These are phyloP conservation scores for Tricholoma furcatifolium DNA, from an alignment of 768 basidiomycete genomes.

Conservation along the genomic window DNA sequence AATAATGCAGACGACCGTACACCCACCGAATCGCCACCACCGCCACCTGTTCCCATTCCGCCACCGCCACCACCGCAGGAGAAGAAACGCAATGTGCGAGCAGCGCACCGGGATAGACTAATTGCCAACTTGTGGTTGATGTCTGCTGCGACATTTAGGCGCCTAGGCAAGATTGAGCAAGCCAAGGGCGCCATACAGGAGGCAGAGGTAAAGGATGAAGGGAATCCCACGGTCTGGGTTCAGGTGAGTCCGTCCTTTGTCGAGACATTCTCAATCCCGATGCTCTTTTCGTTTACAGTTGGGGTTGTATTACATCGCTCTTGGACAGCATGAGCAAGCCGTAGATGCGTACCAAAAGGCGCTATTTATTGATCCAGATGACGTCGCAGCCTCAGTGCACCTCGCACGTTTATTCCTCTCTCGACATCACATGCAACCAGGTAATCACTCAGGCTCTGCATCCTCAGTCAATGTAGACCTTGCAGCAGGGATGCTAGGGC, in stretches of 20 bases:
- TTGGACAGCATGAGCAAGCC: conserved; percentile 59
- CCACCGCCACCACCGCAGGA: conserved; percentile 30
- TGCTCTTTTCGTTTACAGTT: conserved; percentile 42
- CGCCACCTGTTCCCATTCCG: conserved; percentile 46
- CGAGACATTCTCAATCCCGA: neutral
- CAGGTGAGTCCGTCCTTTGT: conserved; percentile 52
- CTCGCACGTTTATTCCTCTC: conserved; percentile 72
- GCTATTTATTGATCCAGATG: conserved; percentile 79
- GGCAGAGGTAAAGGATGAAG: conserved; percentile 85
- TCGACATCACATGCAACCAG: conserved; percentile 16
- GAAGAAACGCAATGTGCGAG: conserved; percentile 39
- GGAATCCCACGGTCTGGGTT: conserved; percentile 90
- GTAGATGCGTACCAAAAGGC: conserved; percentile 83
- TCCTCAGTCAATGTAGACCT: conserved; percentile 56
- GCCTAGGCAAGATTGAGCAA: conserved; percentile 88
- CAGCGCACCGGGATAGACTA: conserved; percentile 61
- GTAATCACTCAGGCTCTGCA: conserved; percentile 26
- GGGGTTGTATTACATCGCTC: conserved; percentile 67
- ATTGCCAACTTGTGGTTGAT: conserved; percentile 91
- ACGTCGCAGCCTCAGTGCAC: conserved; percentile 76
- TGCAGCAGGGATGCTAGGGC: conserved; percentile 76
- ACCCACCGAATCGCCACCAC: conserved; percentile 38
- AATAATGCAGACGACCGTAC: conserved; percentile 35
- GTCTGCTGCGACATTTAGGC: conserved; percentile 90
- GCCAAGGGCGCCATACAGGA: conserved; percentile 91